phyloP scores from a whole-genome alignment of 2,329 filamentous ascomycete species.

The Monosporascus cannonballus region DNA sequence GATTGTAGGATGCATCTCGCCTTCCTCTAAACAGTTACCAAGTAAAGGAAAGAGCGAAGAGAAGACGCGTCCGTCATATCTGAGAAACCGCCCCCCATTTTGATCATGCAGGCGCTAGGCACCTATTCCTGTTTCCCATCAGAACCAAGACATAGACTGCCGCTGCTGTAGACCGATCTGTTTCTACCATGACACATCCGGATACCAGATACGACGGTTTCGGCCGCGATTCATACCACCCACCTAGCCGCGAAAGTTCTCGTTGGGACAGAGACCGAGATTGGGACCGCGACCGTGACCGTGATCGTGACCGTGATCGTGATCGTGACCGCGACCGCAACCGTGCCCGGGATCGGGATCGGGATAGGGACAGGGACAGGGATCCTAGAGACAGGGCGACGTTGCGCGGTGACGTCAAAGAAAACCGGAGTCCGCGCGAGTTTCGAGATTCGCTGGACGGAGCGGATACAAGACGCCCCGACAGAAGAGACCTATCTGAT shows the following conservation, averaged over 20 bases:
- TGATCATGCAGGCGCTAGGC: too few species aligned
- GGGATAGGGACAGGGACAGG: slow-evolving; percentile 9
- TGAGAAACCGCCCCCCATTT: too few species aligned
- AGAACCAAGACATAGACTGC: too few species aligned
- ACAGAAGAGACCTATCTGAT: not conserved
- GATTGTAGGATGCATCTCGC: too few species aligned
- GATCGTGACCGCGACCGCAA: slow-evolving; percentile 8
- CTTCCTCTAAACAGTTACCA: too few species aligned
- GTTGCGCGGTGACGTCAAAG: slow-evolving; percentile 8
- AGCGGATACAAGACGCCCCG: not conserved
- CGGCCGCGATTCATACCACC: slow-evolving; percentile 1
- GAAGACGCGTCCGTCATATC: too few species aligned
- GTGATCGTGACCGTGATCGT: slow-evolving; percentile 5
- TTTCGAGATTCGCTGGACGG: not conserved
- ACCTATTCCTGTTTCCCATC: too few species aligned
- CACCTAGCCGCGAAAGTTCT: slow-evolving; percentile 2
- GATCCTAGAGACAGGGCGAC: slow-evolving; percentile 1
- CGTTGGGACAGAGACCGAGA: slow-evolving; percentile 1
- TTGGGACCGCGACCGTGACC: slow-evolving; percentile 6
- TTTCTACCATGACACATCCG: not conserved
- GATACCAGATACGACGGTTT: not conserved
- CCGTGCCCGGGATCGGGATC: slow-evolving; percentile 12
- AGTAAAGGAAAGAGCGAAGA: too few species aligned
- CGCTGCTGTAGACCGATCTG: too few species aligned
- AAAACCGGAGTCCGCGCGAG: slow-evolving; percentile 4